Conservation (phyloP, 1,139 yeast species). For the Geotrichum aggregatum region DNA sequence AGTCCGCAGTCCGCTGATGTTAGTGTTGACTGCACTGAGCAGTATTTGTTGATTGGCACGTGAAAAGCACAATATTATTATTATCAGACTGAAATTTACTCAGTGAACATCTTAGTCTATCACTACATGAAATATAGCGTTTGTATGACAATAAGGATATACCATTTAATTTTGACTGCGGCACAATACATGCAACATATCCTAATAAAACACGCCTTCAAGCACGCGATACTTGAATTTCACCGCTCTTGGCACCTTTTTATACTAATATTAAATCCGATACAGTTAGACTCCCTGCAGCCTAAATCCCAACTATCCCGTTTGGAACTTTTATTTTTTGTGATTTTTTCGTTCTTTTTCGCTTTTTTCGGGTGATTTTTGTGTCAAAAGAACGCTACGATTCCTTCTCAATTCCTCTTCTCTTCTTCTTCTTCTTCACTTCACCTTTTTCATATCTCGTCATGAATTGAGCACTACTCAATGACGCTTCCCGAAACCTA, state of each 20-base stretch:
- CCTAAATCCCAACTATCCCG: not conserved
- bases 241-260: not conserved
- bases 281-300: not conserved
- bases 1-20: too few species aligned
- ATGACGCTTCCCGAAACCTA: slow-evolving; percentile 1
- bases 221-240: not conserved
- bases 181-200: too few species aligned
- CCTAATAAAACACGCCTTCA: too few species aligned
- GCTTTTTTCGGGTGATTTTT: not conserved
- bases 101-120: too few species aligned
- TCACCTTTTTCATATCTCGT: not conserved
- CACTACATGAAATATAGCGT: too few species aligned
- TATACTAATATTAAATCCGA: not conserved
- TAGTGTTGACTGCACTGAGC: too few species aligned
- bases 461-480: not conserved
- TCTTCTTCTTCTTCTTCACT: not conserved
- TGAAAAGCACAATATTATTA: too few species aligned
- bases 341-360: not conserved
- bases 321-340: not conserved
- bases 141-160: not conserved
- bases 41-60: too few species aligned
- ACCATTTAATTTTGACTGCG: not conserved
- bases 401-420: not conserved
- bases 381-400: not conserved
- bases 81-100: too few species aligned